A percentile compares a stretch with the other conserved stretches of the same genome.
These are phyloP conservation scores for Phytophthora aleatoria DNA, from an alignment of 352 stramenopile genomes.

Conservation along the genomic window DNA sequence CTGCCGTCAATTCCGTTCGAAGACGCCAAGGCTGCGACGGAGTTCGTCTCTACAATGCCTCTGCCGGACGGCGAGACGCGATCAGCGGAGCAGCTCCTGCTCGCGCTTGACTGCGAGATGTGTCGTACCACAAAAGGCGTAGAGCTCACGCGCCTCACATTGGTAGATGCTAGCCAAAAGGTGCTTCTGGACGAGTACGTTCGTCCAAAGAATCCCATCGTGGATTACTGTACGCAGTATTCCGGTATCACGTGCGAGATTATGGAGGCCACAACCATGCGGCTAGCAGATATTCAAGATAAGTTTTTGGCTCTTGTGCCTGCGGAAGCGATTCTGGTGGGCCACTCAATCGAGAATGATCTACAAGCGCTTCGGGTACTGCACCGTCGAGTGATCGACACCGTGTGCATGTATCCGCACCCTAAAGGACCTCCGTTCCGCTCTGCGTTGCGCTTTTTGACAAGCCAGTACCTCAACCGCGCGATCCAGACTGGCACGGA, in stretches of 20 bases:
- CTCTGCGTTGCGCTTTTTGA: slow-evolving; percentile 75
- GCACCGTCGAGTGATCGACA: slow-evolving; percentile 84
- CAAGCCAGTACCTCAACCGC: slow-evolving; percentile 72
- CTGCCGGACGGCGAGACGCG: slow-evolving; percentile 39
- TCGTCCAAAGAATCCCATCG: slow-evolving; percentile 76
- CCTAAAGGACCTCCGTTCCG: slow-evolving; percentile 79
- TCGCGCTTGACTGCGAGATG: slow-evolving; percentile 90
- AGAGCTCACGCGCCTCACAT: slow-evolving; percentile 77
- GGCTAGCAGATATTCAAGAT: slow-evolving; percentile 68
- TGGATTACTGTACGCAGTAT: slow-evolving; percentile 90
- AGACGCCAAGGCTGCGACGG: slow-evolving; percentile 33
- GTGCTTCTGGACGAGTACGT: slow-evolving; percentile 87
- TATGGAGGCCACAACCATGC: slow-evolving; percentile 69
- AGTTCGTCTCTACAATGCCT: slow-evolving; percentile 53
- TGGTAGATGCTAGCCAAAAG: slow-evolving; percentile 71
- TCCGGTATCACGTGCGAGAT: slow-evolving; percentile 85
- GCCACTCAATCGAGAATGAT: slow-evolving; percentile 91
- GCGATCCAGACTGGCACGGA: slow-evolving; percentile 74
- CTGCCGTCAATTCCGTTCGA: slow-evolving; percentile 62
- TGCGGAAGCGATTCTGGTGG: slow-evolving; percentile 81
- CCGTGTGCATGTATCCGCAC: slow-evolving; percentile 80
- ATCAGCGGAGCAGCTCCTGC: slow-evolving; percentile 49
- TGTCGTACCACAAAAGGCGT: slow-evolving; percentile 85
- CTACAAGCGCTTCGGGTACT: slow-evolving; percentile 67
- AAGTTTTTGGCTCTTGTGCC: slow-evolving; percentile 63